Evolutionary conservation across 371 early-diverging fungal species (phyloP).

Genomic region (Mucor piriformis): DNA sequence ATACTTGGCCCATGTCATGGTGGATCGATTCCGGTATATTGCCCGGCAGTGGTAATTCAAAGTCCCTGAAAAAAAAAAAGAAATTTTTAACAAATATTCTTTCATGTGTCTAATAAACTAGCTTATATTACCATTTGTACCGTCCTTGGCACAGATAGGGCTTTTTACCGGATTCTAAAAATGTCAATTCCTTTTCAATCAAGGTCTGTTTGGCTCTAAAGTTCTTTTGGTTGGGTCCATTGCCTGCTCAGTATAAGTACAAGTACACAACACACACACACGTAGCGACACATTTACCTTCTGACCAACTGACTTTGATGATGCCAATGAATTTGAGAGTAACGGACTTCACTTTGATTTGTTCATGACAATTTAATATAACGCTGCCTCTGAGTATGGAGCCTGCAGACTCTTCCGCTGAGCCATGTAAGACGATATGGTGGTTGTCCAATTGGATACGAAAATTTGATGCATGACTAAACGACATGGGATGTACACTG

Average conservation of each 20-base stretch:
- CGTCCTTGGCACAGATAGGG: conserved; percentile 21
- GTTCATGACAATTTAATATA: conserved; percentile 25
- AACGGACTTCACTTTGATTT: conserved; percentile 32
- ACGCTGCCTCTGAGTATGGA: conserved; percentile 32
- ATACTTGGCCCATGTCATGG: conserved; percentile 30
- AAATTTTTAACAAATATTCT: too few relatives aligned
- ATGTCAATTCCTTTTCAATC: conserved; percentile 28
- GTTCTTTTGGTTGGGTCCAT: conserved; percentile 13
- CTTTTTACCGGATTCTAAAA: conserved; percentile 24
- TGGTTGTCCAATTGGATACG: conserved; percentile 33
- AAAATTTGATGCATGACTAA: conserved; percentile 21
- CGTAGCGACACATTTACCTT: too few relatives aligned
- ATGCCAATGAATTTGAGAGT: conserved; percentile 30
- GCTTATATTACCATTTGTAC: conserved; percentile 39
- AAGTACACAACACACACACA: too few relatives aligned
- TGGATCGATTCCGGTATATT: conserved; percentile 42
- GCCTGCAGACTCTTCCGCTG: conserved; percentile 37
- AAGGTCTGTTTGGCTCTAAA: conserved; percentile 17
- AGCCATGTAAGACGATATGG: conserved; percentile 31
- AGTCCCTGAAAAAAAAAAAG: conserved; percentile 26
- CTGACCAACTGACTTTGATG: conserved; percentile 30
- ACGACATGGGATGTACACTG: conserved; percentile 19
- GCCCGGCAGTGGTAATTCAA: conserved; percentile 44
- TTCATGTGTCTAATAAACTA: background rate
- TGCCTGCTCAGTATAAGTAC: too few relatives aligned